Percentiles rank a stretch among this genome's conserved stretches.
Conservation (phyloP, 441 rosid genomes). For the Omphalea diandra region DNA sequence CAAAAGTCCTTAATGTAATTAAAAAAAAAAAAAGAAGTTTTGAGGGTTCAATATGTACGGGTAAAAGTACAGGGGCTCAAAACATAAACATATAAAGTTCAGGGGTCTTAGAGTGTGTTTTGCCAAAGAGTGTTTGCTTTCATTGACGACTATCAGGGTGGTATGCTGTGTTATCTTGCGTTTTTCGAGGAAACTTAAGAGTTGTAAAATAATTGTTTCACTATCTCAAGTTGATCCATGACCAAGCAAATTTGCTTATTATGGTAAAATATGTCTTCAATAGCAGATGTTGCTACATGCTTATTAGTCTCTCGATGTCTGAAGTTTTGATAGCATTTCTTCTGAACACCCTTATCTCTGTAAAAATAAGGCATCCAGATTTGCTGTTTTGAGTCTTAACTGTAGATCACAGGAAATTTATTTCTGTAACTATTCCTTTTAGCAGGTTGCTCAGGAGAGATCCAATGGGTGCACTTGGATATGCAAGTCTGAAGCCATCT, state of each 20-base stretch:
- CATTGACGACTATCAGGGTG: not conserved
- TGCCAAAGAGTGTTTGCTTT: not conserved
- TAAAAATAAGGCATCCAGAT: not conserved
- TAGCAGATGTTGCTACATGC: not conserved
- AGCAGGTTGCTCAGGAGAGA: conserved; percentile 93
- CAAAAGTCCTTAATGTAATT: too few relatives aligned
- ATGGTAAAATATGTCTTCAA: not conserved
- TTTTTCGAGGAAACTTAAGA: not conserved
- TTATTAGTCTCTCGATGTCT: not conserved
- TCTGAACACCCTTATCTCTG: not conserved
- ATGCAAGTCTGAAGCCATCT: conserved; percentile 75
- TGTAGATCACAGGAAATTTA: not conserved
- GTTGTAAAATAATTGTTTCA: not conserved
- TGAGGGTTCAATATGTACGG: too few relatives aligned
- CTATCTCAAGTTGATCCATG: not conserved
- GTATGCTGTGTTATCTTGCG: not conserved
- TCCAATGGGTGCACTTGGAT: conserved; percentile 99
- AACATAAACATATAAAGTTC: too few relatives aligned
- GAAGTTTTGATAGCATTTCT: not conserved
- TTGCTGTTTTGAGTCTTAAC: conserved; percentile 1
- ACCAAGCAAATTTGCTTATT: not conserved
- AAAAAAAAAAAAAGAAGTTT: too few relatives aligned
- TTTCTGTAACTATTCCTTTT: conserved; percentile 24
- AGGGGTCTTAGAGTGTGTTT: too few relatives aligned
- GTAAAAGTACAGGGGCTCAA: too few relatives aligned